Evolutionary conservation across 257 asterid species (phyloP), one percentile per base, ranked within the genome.

Genomic region (Linaria vulgaris): DNA sequence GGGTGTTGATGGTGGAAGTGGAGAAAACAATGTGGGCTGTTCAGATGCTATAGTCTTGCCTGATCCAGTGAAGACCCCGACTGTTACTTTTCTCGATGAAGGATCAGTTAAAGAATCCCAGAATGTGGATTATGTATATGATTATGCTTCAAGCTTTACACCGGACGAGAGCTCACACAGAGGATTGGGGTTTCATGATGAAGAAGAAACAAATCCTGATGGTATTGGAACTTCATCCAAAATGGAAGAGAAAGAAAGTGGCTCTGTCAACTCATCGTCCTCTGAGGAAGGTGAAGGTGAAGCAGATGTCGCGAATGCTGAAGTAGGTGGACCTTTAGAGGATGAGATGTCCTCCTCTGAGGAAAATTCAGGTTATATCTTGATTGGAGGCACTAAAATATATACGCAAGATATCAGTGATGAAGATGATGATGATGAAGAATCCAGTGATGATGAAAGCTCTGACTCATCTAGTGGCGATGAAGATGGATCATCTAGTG

Each of bases 361-460:
- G 66, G 83, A 70, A 67, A 77, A 75, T 74, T 78, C 79, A 44
- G 97, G 97, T 47, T 92, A 76, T 78, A 53, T 92, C 71, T 19
- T 86, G 34, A 82, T 92, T 34, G 99, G 95, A 22, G 97, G 97
- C 37, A 46, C 82, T 68, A 89, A 78, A 67, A 84, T 92, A 76
- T 90, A 92, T 67, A 89, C 95, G 1, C 83, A 66, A 25, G 99
- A 92, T 73, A 76, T 58, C 12, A 61, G 76, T 56, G 95, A 88
- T 15, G 90, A 75, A 61, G 95, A 79, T 13, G 83, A 69, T 34
- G 95, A 79, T 13, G 83, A 69, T 15, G 78, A 77, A 59, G 85
- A 67, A 55, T 54, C 58, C 41, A 57, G 74, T 68, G 89, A 83
- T 57, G 88, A 78, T 48, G 91, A 77, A 60, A 74, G 76, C 67